Percentiles rank a stretch among this genome's conserved stretches.
These are phyloP conservation scores for Pirum gemmata DNA, from an alignment of 78 protist genomes.

Conservation along the genomic window DNA sequence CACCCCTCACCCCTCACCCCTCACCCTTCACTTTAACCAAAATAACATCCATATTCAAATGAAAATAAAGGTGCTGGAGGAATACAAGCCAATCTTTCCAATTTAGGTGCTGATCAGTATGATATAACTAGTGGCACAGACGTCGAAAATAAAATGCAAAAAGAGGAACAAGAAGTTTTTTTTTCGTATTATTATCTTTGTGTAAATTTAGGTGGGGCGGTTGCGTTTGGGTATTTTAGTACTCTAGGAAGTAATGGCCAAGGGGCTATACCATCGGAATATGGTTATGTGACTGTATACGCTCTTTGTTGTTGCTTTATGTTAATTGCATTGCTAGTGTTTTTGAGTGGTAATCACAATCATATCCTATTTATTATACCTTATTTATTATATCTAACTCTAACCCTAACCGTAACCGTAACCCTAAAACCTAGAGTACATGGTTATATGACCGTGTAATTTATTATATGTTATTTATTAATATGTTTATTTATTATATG, in stretches of 20 bases:
- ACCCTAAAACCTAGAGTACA: too few relatives aligned
- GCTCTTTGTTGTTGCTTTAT: neutral
- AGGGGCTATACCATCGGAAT: conserved; percentile 9
- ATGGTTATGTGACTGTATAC: conserved; percentile 28
- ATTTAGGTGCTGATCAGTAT: conserved; percentile 29
- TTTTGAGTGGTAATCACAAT: neutral
- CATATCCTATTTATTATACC: too few relatives aligned
- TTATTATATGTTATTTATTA: too few relatives aligned
- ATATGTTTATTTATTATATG: too few relatives aligned
- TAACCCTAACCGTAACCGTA: too few relatives aligned
- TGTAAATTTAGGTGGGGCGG: conserved; percentile 20
- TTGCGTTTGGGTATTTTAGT: conserved; percentile 4
- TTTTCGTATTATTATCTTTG: conserved; percentile 22
- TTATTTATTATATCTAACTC: too few relatives aligned
- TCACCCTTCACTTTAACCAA: too few relatives aligned
- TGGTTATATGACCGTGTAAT: too few relatives aligned
- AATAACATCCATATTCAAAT: too few relatives aligned
- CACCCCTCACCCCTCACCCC: too few relatives aligned
- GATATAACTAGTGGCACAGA: too few relatives aligned
- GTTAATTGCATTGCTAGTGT: conserved; percentile 1
- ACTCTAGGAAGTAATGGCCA: conserved; percentile 26
- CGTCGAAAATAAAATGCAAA: too few relatives aligned
- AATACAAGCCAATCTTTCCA: conserved; percentile 23
- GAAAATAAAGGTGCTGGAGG: conserved; percentile 49
- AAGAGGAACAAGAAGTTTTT: conserved; percentile 16